Base-by-base conservation (phyloP, 2,329 filamentous ascomycete genomes). In the Colletotrichum chrysophilum region DNA sequence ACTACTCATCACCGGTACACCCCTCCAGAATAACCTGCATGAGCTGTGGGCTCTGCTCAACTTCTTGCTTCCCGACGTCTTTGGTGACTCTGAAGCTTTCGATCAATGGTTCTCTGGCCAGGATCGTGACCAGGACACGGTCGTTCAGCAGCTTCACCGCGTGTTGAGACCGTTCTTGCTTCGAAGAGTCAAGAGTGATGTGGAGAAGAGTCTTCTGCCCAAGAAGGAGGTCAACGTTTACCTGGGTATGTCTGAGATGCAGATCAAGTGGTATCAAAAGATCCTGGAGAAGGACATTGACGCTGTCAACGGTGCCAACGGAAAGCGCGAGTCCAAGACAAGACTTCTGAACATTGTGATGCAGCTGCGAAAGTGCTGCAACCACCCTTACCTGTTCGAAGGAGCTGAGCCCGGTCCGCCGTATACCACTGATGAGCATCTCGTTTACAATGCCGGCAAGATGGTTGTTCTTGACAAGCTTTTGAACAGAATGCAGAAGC, bases 201-300 rank as follows among this genome's bases (percentile, higher is more conserved):
- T 99, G 6, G 97, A 99, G 85, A 99, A 99, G 90, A 98, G 96
- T 82, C 88, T 99, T 77, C 86, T 98, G 68, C 97, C 97, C 4
- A 99, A 99, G 89, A 98, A 98, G 85, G 97, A 99, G 84, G 88
- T 98, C 81, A 99, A 99, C 79, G 86, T 99, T 32, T 99, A 98
- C 82, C 94, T 99, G 79, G 97, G 96, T 79, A 98, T 99, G 96
- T 96, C 97, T 1, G 96, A 98, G 74, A 99, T 99, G 97, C 97
- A 99, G 84, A 92, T 98, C 79, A 98, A 97, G 83, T 99, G 97
- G 96, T 99, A 99, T 83, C 94, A 98, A 85, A 98, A 98, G 87
- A 99, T 99, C 80, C 88, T 99, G 4, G 97, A 99, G 82, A 99
- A 98, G 86, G 97, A 99, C 81, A 99, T 99, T 77, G 97, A 99